Evolutionary conservation across 257 asterid species (phyloP).

Genomic region (Salvia hispanica): DNA sequence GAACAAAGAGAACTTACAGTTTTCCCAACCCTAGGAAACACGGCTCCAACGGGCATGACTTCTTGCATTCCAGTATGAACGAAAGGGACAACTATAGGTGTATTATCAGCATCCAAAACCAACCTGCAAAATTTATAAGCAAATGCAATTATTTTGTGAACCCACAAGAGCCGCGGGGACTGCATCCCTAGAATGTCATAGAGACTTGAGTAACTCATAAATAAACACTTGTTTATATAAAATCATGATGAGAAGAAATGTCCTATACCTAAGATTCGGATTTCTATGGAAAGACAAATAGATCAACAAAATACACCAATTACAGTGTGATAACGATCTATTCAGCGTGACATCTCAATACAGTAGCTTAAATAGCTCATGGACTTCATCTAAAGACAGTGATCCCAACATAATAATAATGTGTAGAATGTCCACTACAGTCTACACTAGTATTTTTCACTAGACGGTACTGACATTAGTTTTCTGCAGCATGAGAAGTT

Average conservation of each 20-base stretch:
- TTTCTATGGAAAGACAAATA: not conserved
- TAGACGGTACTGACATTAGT: not conserved
- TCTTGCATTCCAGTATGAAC: conserved; percentile 95
- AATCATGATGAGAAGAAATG: not conserved
- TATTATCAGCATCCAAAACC: conserved; percentile 74
- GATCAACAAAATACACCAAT: not conserved
- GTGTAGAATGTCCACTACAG: not conserved
- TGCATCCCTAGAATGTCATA: not conserved
- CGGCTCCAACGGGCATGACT: conserved; percentile 90
- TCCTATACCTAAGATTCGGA: no score
- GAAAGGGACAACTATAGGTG: conserved; percentile 83
- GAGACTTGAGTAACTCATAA: not conserved
- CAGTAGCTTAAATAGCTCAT: not conserved
- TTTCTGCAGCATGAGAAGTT: conserved; percentile 11
- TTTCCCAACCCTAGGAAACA: conserved; percentile 82
- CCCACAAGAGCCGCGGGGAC: not conserved
- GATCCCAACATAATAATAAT: not conserved
- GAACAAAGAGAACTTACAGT: conserved; percentile 46
- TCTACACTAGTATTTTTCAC: not conserved
- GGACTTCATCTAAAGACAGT: not conserved
- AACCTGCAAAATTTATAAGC: conserved; percentile 47
- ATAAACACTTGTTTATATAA: not conserved
- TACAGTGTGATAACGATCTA: not conserved
- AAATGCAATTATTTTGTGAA: not conserved
- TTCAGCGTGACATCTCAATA: not conserved